These are phyloP conservation scores for Sonneratia caseolaris DNA, from an alignment of 345 rosid genomes.

Conservation along the genomic window DNA sequence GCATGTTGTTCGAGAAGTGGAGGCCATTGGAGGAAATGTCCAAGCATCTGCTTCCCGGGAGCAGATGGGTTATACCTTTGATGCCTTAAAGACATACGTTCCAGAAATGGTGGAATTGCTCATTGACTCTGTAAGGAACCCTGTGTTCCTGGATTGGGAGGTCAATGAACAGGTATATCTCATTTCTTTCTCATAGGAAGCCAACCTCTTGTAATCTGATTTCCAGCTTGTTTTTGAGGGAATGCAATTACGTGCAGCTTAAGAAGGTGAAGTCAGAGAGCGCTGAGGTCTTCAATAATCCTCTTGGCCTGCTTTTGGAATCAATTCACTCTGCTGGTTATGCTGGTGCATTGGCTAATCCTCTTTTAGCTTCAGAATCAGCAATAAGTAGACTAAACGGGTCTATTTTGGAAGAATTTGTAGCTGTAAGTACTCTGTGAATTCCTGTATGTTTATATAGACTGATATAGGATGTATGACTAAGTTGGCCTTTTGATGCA, in stretches of 20 bases:
- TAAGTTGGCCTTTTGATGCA: background rate
- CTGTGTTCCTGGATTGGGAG: slow-evolving; percentile 91
- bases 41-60: slow-evolving; percentile 76
- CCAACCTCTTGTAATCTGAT: background rate
- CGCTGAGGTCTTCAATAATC: slow-evolving; percentile 55
- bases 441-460: background rate
- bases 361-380: slow-evolving; percentile 77
- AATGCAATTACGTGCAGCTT: slow-evolving; percentile 39
- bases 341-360: slow-evolving; percentile 80
- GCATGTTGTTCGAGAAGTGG: slow-evolving; percentile 71
- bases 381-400: slow-evolving; percentile 44
- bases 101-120: slow-evolving; percentile 91
- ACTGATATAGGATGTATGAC: background rate
- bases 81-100: slow-evolving; percentile 83
- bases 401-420: slow-evolving; percentile 58
- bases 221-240: background rate
- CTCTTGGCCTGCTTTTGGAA: slow-evolving; percentile 66
- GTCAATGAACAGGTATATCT: slow-evolving; percentile 60
- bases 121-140: slow-evolving; percentile 78
- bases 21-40: slow-evolving; percentile 76
- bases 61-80: slow-evolving; percentile 67
- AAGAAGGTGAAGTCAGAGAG: slow-evolving; percentile 57
- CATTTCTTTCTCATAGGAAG: background rate
- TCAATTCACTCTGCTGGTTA: slow-evolving; percentile 82
- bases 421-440: slow-evolving; percentile 42